Percentiles rank a stretch among this genome's conserved stretches.
These are phyloP conservation scores for Fusarium chaquense DNA, from an alignment of 2,329 filamentous ascomycete species.

Conservation along the genomic window DNA sequence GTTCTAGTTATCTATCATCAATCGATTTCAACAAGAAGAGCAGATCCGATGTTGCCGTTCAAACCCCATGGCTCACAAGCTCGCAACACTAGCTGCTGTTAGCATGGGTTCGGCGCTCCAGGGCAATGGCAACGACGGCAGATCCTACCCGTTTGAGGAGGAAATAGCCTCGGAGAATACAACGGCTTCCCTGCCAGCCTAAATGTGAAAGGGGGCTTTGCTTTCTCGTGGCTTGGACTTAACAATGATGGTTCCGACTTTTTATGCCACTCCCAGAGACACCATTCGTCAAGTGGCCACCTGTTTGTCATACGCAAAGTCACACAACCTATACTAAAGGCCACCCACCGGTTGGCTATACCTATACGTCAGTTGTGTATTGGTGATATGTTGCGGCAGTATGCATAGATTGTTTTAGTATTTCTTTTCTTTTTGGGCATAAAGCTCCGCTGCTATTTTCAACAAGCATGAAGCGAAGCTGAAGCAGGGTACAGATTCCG, in stretches of 20 bases:
- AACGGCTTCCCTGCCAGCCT: slow-evolving; percentile 40
- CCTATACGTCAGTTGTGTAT: slow-evolving; percentile 16
- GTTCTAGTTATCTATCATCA: neutral
- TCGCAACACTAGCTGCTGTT: slow-evolving; percentile 23
- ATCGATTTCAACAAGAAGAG: neutral
- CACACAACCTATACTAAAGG: slow-evolving; percentile 5
- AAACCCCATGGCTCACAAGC: slow-evolving; percentile 11
- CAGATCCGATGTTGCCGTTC: slow-evolving; percentile 5
- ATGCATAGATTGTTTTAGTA: slow-evolving; percentile 22
- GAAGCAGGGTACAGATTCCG: slow-evolving; percentile 14
- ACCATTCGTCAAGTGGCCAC: slow-evolving; percentile 15
- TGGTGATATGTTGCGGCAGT: slow-evolving; percentile 1
- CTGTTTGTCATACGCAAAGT: slow-evolving; percentile 4
- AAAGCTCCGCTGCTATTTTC: slow-evolving; percentile 1
- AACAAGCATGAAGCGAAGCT: slow-evolving; percentile 17
- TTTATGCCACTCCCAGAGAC: neutral
- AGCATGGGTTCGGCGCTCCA: slow-evolving; percentile 17
- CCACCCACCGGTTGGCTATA: slow-evolving; percentile 3
- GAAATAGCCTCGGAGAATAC: slow-evolving; percentile 29
- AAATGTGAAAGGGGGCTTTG: slow-evolving; percentile 38
- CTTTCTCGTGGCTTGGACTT: slow-evolving; percentile 20
- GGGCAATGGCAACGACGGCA: slow-evolving; percentile 15
- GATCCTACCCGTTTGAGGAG: slow-evolving; percentile 42
- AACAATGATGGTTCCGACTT: slow-evolving; percentile 12
- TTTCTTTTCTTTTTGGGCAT: slow-evolving; percentile 8